Evolutionary conservation across 306 rosid species (phyloP).

Genomic region (Rosa multiflora): DNA sequence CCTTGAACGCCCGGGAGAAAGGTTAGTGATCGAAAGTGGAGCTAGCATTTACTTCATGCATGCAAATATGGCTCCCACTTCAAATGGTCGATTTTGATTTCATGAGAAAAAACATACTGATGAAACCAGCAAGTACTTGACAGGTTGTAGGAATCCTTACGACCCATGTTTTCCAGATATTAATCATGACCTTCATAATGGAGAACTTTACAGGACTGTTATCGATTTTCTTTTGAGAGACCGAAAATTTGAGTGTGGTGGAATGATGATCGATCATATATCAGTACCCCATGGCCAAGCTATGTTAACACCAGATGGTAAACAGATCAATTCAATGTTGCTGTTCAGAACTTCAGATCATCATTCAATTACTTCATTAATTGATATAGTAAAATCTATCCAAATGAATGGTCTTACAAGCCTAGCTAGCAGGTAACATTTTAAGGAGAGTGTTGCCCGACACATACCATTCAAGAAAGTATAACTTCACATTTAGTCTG

Average conservation of each 20-base stretch:
- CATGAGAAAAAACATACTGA: conserved; percentile 8
- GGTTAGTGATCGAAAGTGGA: conserved; percentile 2
- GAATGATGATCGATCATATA: not conserved
- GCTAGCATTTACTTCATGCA: conserved; percentile 15
- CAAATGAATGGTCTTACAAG: too few species aligned
- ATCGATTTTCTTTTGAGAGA: not conserved
- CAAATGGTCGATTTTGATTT: conserved; percentile 8
- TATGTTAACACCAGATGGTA: not conserved
- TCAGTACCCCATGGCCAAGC: conserved; percentile 6
- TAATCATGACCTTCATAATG: conserved; percentile 23
- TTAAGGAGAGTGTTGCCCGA: too few species aligned
- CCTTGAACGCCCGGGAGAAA: not conserved
- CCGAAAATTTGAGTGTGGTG: not conserved
- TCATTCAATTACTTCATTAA: not conserved
- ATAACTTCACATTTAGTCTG: too few species aligned
- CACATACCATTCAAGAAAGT: too few species aligned
- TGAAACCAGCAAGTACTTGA: not conserved
- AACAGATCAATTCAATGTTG: not conserved
- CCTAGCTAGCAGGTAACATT: too few species aligned
- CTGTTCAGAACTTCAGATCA: not conserved
- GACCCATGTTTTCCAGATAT: conserved; percentile 11
- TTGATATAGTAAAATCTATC: too few species aligned
- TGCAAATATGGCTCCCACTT: conserved; percentile 16
- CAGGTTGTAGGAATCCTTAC: conserved; percentile 10
- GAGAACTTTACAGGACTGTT: not conserved